Evolutionary conservation across 2,329 filamentous ascomycete species (phyloP).

Genomic region (Colletotrichum cordylinicola): DNA sequence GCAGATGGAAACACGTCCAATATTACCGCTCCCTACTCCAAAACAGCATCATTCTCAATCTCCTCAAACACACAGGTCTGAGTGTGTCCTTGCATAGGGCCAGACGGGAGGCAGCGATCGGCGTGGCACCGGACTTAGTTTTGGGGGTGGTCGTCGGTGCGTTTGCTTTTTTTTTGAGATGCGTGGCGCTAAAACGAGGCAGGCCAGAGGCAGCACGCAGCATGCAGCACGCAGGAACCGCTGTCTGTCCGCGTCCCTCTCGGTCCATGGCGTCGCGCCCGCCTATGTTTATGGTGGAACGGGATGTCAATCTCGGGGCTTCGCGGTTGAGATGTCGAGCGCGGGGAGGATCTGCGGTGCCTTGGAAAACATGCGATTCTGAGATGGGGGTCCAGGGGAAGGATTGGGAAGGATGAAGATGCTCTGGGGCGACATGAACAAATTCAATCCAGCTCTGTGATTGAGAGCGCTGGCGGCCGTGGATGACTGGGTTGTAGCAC

Average conservation of each 20-base stretch:
- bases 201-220: not conserved
- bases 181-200: not conserved
- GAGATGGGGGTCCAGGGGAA: not conserved
- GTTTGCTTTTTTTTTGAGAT: not conserved
- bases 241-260: slow-evolving; percentile 12
- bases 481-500: not conserved
- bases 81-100: not conserved
- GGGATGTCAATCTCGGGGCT: not conserved
- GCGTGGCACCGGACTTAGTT: not conserved
- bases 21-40: not conserved
- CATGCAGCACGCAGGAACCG: not conserved
- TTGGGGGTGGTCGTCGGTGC: not conserved
- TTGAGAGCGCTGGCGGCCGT: not conserved
- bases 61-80: not conserved
- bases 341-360: not conserved
- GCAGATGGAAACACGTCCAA: not conserved
- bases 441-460: not conserved
- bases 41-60: not conserved
- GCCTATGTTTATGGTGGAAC: not conserved
- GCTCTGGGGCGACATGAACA: not conserved
- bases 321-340: not conserved
- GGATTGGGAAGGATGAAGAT: not conserved
- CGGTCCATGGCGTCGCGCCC: not conserved
- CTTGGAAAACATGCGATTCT: not conserved
- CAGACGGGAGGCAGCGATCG: not conserved